Percentiles rank a stretch among this genome's conserved stretches.
Conservation (phyloP, 2,329 filamentous ascomycete species). For the Cladosporium sp. region DNA sequence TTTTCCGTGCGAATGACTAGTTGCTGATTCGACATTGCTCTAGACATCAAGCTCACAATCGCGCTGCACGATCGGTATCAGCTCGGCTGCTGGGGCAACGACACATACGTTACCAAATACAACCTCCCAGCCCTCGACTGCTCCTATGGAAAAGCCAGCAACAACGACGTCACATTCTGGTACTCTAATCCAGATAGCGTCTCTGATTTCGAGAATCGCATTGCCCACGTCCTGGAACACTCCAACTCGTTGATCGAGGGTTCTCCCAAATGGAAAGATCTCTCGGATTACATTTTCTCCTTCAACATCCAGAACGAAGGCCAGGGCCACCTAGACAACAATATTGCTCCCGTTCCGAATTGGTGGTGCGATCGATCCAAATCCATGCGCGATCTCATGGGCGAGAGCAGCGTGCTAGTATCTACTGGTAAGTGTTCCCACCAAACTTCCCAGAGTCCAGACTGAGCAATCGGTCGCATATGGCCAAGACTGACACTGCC, state of each 20-base stretch:
- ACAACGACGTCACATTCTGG: conserved; percentile 9
- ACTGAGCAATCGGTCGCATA: background rate
- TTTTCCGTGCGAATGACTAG: background rate
- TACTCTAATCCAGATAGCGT: background rate
- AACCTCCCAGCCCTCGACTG: background rate
- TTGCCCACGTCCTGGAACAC: conserved; percentile 3
- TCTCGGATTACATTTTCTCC: background rate
- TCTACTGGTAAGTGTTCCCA: background rate
- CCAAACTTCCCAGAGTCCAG: background rate
- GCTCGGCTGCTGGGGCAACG: conserved; percentile 11
- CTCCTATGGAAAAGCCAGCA: conserved; percentile 6
- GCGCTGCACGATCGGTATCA: conserved; percentile 5
- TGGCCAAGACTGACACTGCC: background rate
- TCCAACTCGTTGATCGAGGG: background rate
- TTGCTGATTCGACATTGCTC: background rate
- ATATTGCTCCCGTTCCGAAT: background rate
- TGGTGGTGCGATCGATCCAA: conserved; percentile 5
- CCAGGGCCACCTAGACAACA: background rate
- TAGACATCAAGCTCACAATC: conserved; percentile 5
- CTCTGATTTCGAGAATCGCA: conserved; percentile 2
- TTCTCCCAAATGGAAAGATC: conserved; percentile 3
- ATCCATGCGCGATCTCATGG: background rate
- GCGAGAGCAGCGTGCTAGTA: background rate
- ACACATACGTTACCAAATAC: conserved; percentile 4
- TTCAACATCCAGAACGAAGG: conserved; percentile 14